Conservation (phyloP, 1,139 yeast genomes). For the Candida neerlandica region DNA sequence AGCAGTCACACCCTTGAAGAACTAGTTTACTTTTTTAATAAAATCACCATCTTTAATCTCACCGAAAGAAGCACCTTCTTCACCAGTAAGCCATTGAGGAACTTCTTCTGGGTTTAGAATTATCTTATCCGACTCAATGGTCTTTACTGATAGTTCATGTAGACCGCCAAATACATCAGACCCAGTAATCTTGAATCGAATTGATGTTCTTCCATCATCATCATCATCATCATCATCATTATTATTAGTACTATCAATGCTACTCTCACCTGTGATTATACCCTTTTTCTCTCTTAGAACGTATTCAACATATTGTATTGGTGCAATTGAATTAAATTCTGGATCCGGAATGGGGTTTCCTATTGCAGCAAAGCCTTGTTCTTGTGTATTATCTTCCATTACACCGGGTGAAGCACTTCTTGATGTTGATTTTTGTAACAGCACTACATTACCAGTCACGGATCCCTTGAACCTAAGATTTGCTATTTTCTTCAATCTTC, state of each 20-base stretch:
- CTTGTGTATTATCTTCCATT: constrained; percentile 22
- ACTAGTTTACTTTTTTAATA: constrained; percentile 5
- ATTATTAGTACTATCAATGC: too few relatives aligned
- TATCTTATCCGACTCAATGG: constrained; percentile 33
- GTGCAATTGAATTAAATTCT: constrained; percentile 53
- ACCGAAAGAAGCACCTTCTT: constrained; percentile 59
- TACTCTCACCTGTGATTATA: constrained; percentile 11
- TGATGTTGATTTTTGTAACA: constrained; percentile 17
- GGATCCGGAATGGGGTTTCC: constrained; percentile 7
- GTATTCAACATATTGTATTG: constrained; percentile 55
- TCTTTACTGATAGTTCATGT: constrained; percentile 61
- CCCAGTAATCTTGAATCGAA: constrained; percentile 62
- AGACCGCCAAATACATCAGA: constrained; percentile 81
- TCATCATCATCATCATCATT: too few relatives aligned
- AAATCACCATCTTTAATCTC: constrained; percentile 47
- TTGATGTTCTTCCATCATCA: constrained; percentile 21
- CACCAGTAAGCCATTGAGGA: constrained; percentile 85
- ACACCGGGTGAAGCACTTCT: too few relatives aligned
- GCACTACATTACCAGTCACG: constrained; percentile 23
- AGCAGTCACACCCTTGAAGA: not conserved
- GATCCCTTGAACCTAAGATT: constrained; percentile 62
- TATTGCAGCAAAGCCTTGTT: constrained; percentile 17
- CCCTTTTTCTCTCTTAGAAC: constrained; percentile 31
- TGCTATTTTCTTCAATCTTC: constrained; percentile 40
- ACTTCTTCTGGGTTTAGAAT: constrained; percentile 54